Evolutionary conservation across 768 basidiomycete genomes (phyloP), one percentile per base, ranked within the genome.

Genomic region (Tricholoma flavovirens): DNA sequence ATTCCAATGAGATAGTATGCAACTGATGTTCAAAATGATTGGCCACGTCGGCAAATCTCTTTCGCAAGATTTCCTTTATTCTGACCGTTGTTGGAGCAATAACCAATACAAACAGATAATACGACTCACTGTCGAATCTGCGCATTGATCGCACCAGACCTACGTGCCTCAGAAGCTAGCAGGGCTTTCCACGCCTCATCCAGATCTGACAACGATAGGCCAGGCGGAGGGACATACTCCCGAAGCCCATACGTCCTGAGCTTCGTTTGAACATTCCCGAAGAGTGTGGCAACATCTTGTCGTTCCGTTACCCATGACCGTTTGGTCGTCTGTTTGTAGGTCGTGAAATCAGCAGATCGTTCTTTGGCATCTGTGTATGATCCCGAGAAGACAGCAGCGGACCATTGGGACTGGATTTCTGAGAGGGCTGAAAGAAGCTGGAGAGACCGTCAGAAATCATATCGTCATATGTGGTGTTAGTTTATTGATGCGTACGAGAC

Each of bases 191-290:
- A 98, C 4, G 82, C 83, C 43, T 69, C 68, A 55, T 93, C 93
- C 53, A 98, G 69, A 68, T 96, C 90, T 33, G 77, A 73, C 29
- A 87, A 76, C 21, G 83, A 73, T 17, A 93, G 72, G 2, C 90
- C 93, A 3, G 71, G 67, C 2, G 86, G 83, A 11, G 97, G 94
- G 21, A 86, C 77, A 69, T 95, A 98, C 64, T 90, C 84, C 56
- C 84, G 77, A 62, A 99, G 67, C 9, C 87, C 84, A 73, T 98
- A 98, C 21, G 95, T 98, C 69, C 80, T 82, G 55, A 98, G 74
- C 71, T 98, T 98, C 0, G 93, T 96, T 69, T 94, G 91, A 26
- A 99, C 86, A 65, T 97, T 96, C 3, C 90, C 87, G 60, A 98
- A 91, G 12, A 98, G 79, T 1, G 89, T 90, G 8, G 85, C 83